phyloP scores from a whole-genome alignment of 2,329 filamentous ascomycete genomes.

The Xylariomycetidae sp. region DNA sequence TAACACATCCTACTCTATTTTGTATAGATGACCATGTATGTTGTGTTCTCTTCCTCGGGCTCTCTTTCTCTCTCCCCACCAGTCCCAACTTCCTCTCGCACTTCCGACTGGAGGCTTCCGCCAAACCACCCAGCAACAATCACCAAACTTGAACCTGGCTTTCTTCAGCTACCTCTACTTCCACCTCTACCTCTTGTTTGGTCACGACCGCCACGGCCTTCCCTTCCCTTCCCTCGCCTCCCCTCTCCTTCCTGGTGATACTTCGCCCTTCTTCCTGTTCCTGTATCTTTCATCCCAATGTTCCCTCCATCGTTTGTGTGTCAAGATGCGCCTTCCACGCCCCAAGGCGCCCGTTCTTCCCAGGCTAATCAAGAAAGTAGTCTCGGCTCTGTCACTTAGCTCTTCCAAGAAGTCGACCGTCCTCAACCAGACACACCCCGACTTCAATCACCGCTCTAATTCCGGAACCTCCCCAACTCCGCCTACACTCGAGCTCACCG shows the following conservation, averaged over 20 bases:
- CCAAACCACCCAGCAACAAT: too few species aligned
- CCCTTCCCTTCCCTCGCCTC: too few species aligned
- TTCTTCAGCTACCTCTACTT: too few species aligned
- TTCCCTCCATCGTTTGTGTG: constrained; percentile 6
- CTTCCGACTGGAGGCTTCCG: too few species aligned
- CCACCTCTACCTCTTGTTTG: too few species aligned
- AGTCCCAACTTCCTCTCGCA: too few species aligned
- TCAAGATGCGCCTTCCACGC: constrained; percentile 14
- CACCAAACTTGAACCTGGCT: too few species aligned
- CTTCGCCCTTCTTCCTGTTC: constrained; percentile 1
- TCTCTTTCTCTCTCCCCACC: too few species aligned
- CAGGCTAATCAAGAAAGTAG: constrained; percentile 22
- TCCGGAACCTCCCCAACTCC: constrained; percentile 2
- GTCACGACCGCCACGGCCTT: too few species aligned
- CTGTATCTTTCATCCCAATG: constrained; percentile 2
- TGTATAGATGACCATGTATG: neutral
- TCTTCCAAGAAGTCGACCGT: constrained; percentile 10
- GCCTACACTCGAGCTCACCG: neutral
- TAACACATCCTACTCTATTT: too few species aligned
- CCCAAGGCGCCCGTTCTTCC: constrained; percentile 10
- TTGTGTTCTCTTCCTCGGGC: too few species aligned
- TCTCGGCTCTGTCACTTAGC: constrained; percentile 13
- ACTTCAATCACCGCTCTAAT: constrained; percentile 4
- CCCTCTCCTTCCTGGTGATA: too few species aligned
- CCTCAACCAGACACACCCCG: constrained; percentile 3